Percentiles rank a stretch among this genome's conserved stretches.
These are phyloP conservation scores for Microsporum ferrugineum DNA, from an alignment of 2,329 filamentous ascomycete genomes.

Conservation along the genomic window DNA sequence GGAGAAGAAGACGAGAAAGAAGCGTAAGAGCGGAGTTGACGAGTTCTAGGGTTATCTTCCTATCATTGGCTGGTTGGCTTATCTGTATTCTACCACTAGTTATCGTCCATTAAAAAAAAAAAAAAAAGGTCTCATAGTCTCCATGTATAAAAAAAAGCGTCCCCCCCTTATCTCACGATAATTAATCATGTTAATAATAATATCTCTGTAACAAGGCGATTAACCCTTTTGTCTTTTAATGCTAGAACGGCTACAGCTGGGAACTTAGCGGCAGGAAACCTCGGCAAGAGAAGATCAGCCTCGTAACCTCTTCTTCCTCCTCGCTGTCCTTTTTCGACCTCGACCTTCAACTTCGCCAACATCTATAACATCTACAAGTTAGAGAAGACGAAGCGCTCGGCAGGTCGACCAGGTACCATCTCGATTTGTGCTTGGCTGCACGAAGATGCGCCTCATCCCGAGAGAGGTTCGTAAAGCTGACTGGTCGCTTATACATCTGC, in stretches of 20 bases:
- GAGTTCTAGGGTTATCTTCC: constrained; percentile 5
- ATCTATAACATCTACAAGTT: too few relatives aligned
- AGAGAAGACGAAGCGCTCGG: too few relatives aligned
- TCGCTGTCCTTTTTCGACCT: neutral
- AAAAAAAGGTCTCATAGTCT: too few relatives aligned
- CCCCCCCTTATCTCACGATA: too few relatives aligned
- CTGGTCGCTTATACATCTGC: constrained; percentile 19
- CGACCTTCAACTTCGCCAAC: too few relatives aligned
- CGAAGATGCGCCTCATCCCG: constrained; percentile 36
- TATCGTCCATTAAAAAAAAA: too few relatives aligned
- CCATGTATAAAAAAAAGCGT: too few relatives aligned
- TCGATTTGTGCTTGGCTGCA: neutral
- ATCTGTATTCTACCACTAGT: neutral
- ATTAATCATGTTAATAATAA: too few relatives aligned
- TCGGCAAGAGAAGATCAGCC: neutral
- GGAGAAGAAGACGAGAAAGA: constrained; percentile 29
- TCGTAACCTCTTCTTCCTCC: too few relatives aligned
- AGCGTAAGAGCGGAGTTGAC: constrained; percentile 26
- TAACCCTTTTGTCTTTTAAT: too few relatives aligned
- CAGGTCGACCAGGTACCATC: neutral
- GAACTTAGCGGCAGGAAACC: neutral
- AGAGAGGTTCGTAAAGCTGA: constrained; percentile 38
- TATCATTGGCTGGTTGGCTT: neutral
- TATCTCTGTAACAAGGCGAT: neutral
- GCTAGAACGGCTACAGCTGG: neutral